Conservation (phyloP, 2,329 filamentous ascomycete species). For the Fulvia fulva region DNA sequence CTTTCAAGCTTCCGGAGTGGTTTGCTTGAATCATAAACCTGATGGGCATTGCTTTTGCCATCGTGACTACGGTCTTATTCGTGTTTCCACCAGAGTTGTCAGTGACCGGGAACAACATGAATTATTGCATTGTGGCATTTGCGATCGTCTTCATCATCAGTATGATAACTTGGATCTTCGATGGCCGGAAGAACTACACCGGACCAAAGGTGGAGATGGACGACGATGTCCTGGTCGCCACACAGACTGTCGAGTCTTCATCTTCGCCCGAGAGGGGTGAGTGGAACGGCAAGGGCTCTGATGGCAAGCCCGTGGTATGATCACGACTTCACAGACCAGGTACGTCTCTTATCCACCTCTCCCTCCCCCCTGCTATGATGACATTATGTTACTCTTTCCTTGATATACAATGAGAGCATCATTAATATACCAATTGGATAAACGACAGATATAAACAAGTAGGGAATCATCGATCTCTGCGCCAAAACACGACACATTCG, state of each 20-base stretch:
- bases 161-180: slow-evolving; percentile 56
- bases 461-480: too few relatives aligned
- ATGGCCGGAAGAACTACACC: slow-evolving; percentile 58
- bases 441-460: too few relatives aligned
- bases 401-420: slow-evolving; percentile 21
- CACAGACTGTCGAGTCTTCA: slow-evolving; percentile 15
- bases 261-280: slow-evolving; percentile 9
- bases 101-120: slow-evolving; percentile 66
- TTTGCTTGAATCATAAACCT: slow-evolving; percentile 60
- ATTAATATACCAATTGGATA: slow-evolving; percentile 28
- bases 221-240: slow-evolving; percentile 28
- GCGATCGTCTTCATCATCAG: slow-evolving; percentile 56
- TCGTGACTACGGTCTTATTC: slow-evolving; percentile 71
- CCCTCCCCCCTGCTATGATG: slow-evolving; percentile 18
- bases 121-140: slow-evolving; percentile 56
- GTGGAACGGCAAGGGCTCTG: slow-evolving; percentile 6
- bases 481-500: too few relatives aligned
- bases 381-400: slow-evolving; percentile 19
- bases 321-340: not conserved
- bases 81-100: slow-evolving; percentile 67
- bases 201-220: slow-evolving; percentile 42
- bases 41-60: slow-evolving; percentile 60
- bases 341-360: slow-evolving; percentile 11
- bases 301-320: slow-evolving; percentile 2
- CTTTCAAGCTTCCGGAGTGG: slow-evolving; percentile 53